These are phyloP conservation scores for Arachis monticola DNA, from an alignment of 331 rosid species.

Conservation along the genomic window DNA sequence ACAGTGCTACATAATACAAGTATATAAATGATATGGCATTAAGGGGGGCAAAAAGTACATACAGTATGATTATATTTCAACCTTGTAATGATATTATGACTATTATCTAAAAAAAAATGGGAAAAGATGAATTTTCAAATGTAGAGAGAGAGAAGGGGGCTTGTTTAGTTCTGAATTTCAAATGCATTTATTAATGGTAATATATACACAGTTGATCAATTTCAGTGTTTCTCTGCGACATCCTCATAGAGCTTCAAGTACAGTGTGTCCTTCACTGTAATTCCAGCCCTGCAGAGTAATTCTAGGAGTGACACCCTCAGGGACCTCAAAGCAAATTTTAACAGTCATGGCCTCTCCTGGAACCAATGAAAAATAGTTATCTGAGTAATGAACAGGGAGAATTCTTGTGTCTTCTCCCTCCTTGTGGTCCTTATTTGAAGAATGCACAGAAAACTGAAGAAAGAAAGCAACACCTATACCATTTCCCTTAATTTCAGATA, in stretches of 20 bases:
- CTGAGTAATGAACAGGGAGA: slow-evolving; percentile 90
- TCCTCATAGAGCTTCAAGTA: slow-evolving; percentile 47
- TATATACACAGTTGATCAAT: slow-evolving; percentile 1
- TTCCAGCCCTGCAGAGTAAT: slow-evolving; percentile 88
- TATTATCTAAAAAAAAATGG: neutral
- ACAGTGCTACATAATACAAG: slow-evolving; percentile 6
- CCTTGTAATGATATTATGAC: slow-evolving; percentile 11
- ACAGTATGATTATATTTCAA: neutral
- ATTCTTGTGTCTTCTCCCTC: slow-evolving; percentile 85
- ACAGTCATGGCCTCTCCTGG: slow-evolving; percentile 77
- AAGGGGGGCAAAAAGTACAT: too few relatives aligned
- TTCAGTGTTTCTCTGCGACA: slow-evolving; percentile 23
- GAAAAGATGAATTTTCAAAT: slow-evolving; percentile 11
- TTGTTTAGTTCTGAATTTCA: neutral
- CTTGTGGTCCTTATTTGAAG: slow-evolving; percentile 51
- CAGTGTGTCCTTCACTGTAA: slow-evolving; percentile 49
- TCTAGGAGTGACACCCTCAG: slow-evolving; percentile 66
- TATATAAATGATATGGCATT: neutral
- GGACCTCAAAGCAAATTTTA: slow-evolving; percentile 70
- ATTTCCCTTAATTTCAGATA: slow-evolving; percentile 57
- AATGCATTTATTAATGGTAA: slow-evolving; percentile 6
- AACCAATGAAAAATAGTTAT: slow-evolving; percentile 91
- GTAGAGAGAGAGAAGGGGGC: neutral
- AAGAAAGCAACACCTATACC: slow-evolving; percentile 87
- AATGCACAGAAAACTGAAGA: slow-evolving; percentile 78